Percentiles rank a stretch among this genome's conserved stretches.
These are phyloP conservation scores for Candida ipomoeae DNA, from an alignment of 805 yeast species.

Conservation along the genomic window DNA sequence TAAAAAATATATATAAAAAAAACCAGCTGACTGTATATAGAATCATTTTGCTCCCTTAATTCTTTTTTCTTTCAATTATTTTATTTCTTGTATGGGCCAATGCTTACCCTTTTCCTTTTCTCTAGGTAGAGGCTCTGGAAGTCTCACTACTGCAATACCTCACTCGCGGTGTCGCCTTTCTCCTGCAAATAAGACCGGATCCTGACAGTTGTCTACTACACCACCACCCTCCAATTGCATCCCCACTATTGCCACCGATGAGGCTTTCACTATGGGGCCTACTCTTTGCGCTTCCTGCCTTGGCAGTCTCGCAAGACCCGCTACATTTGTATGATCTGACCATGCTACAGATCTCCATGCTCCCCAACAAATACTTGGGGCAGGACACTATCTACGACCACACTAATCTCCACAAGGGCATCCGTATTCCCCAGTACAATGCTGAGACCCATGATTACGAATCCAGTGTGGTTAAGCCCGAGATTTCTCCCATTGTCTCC, in stretches of 20 bases:
- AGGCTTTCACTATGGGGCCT: background rate
- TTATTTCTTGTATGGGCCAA: too few relatives aligned
- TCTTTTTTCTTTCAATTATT: too few relatives aligned
- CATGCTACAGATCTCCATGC: slow-evolving; percentile 4
- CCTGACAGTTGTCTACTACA: slow-evolving; percentile 3
- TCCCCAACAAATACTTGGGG: slow-evolving; percentile 13
- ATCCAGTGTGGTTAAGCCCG: background rate
- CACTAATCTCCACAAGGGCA: slow-evolving; percentile 24
- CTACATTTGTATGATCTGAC: slow-evolving; percentile 6
- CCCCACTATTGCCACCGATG: background rate
- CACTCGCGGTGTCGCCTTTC: background rate
- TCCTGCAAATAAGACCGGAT: slow-evolving; percentile 2
- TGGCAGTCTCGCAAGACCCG: background rate
- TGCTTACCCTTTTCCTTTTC: too few relatives aligned
- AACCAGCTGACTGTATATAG: too few relatives aligned
- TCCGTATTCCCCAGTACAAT: slow-evolving; percentile 29
- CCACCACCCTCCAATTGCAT: background rate
- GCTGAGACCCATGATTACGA: slow-evolving; percentile 5
- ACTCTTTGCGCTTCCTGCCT: background rate
- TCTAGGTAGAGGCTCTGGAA: too few relatives aligned
- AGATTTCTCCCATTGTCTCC: background rate
- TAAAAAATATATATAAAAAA: too few relatives aligned
- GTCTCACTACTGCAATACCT: too few relatives aligned
- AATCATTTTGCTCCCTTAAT: too few relatives aligned
- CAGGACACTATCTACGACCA: slow-evolving; percentile 17